Conservation (phyloP, 1,284 basidiomycete species). For the Athelia sp. region DNA sequence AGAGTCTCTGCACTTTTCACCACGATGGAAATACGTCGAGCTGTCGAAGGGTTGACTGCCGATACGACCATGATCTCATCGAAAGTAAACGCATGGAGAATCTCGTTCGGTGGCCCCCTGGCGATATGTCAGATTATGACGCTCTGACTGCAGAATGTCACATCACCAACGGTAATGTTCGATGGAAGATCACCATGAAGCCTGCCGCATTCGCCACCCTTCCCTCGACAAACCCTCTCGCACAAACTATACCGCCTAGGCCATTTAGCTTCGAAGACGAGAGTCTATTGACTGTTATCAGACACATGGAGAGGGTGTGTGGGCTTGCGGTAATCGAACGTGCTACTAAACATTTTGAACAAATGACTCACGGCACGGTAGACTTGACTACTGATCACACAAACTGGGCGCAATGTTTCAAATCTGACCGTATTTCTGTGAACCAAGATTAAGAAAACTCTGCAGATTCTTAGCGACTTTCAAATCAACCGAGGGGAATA, state of each 20-base stretch:
- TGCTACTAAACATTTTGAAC: too few species aligned
- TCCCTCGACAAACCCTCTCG: background rate
- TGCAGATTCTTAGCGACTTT: too few species aligned
- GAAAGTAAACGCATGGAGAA: conserved; percentile 1
- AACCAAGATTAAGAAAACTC: too few species aligned
- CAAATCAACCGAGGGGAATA: too few species aligned
- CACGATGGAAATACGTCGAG: background rate
- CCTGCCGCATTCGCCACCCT: conserved; percentile 1
- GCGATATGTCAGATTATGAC: background rate
- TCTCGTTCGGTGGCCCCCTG: background rate
- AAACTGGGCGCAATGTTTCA: too few species aligned
- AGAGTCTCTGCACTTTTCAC: conserved; percentile 1
- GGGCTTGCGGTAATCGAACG: background rate
- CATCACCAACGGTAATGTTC: background rate
- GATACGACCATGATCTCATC: conserved; percentile 3
- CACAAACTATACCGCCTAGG: conserved; percentile 1
- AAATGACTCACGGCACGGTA: too few species aligned
- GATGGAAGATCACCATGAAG: conserved; percentile 5
- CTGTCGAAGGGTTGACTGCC: conserved; percentile 2
- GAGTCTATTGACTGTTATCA: background rate
- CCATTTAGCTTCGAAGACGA: conserved; percentile 2
- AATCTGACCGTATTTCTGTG: too few species aligned
- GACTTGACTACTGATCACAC: too few species aligned
- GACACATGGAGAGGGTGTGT: conserved; percentile 1
- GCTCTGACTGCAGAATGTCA: background rate